Evolutionary conservation across 345 rosid genomes (phyloP).

Genomic region (Excoecaria cochinchinensis): DNA sequence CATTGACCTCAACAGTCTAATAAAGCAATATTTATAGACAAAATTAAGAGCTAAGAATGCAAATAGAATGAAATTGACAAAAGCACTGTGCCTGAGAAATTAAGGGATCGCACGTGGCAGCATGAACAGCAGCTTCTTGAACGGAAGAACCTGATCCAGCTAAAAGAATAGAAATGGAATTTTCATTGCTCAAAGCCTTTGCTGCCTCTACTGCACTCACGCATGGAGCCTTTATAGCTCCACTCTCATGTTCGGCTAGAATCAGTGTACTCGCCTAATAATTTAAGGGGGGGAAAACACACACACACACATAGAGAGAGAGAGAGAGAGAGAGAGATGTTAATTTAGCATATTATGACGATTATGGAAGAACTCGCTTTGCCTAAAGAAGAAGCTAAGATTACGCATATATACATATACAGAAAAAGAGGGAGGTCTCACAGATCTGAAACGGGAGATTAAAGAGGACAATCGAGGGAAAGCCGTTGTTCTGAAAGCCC

Average conservation of each 20-base stretch:
- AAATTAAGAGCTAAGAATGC: no score
- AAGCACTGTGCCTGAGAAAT: conserved; percentile 55
- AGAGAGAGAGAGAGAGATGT: no score
- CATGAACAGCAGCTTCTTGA: conserved; percentile 65
- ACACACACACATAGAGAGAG: no score
- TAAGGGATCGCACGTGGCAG: conserved; percentile 74
- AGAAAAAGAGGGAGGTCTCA: conserved; percentile 12
- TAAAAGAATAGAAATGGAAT: conserved; percentile 61
- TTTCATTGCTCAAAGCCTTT: conserved; percentile 45
- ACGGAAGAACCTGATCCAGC: conserved; percentile 90
- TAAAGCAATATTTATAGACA: no score
- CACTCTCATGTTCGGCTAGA: conserved; percentile 77
- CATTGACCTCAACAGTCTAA: not conserved
- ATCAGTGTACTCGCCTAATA: conserved; percentile 70
- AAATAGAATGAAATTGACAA: not conserved
- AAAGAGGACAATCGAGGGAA: conserved; percentile 17
- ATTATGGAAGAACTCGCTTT: not conserved
- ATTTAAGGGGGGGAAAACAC: not conserved
- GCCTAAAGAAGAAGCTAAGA: not conserved
- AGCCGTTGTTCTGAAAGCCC: conserved; percentile 9
- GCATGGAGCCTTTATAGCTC: conserved; percentile 58
- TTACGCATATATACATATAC: not conserved
- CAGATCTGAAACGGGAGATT: conserved; percentile 34
- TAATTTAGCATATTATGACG: no score
- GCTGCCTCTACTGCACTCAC: conserved; percentile 83